Conservation (phyloP, 768 basidiomycete species). For the Filobasidium floriforme region DNA sequence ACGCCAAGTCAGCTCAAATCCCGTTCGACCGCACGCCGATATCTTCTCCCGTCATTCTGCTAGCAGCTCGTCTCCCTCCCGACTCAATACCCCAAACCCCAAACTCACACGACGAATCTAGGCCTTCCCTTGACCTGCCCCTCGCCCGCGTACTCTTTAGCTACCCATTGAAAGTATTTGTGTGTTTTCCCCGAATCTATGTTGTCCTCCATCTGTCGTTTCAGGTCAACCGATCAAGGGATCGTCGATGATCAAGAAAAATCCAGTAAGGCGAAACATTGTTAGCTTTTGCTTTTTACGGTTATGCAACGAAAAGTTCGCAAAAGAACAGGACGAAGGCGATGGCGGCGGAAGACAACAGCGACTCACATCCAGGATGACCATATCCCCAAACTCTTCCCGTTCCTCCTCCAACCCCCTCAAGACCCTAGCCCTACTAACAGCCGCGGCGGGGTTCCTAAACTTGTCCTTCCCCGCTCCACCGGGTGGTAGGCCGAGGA, state of each 20-base stretch:
- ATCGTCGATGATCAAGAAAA: too few relatives aligned
- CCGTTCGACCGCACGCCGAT: neutral
- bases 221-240: too few relatives aligned
- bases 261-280: too few relatives aligned
- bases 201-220: conserved; percentile 40
- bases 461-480: neutral
- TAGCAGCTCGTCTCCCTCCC: neutral
- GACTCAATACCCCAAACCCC: neutral
- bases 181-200: conserved; percentile 46
- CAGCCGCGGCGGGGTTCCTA: conserved; percentile 28
- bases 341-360: too few relatives aligned
- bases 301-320: too few relatives aligned
- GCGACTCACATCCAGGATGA: conserved; percentile 38
- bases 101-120: conserved; percentile 45
- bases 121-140: conserved; percentile 42
- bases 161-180: conserved; percentile 46
- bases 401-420: conserved; percentile 34
- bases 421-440: conserved; percentile 26
- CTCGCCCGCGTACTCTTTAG: conserved; percentile 38
- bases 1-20: neutral
- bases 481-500: conserved; percentile 39
- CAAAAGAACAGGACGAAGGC: too few relatives aligned
- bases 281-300: too few relatives aligned
- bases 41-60: neutral
- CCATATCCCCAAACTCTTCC: conserved; percentile 40